These are phyloP conservation scores for Cystobasidium ongulense DNA, from an alignment of 768 basidiomycete species.

Conservation along the genomic window DNA sequence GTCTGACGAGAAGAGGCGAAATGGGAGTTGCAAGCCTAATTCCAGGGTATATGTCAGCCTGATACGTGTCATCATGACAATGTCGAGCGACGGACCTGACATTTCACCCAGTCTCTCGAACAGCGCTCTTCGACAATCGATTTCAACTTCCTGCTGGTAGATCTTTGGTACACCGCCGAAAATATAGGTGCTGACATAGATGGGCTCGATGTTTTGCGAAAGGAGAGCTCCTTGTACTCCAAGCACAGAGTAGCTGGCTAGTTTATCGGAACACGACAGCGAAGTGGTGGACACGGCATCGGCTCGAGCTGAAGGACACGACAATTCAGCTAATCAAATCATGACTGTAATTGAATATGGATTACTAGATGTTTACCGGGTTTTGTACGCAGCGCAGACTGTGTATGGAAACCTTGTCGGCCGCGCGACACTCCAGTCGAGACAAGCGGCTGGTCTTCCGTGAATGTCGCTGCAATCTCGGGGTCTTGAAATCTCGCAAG, in stretches of 20 bases:
- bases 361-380: conserved; percentile 65
- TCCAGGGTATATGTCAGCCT: conserved; percentile 35
- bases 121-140: conserved; percentile 65
- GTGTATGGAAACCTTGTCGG: conserved; percentile 64
- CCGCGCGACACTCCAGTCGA: conserved; percentile 51
- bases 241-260: conserved; percentile 72
- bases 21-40: background rate
- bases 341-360: too few relatives aligned
- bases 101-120: conserved; percentile 51
- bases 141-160: conserved; percentile 48
- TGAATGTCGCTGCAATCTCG: too few relatives aligned
- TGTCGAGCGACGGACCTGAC: conserved; percentile 32
- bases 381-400: conserved; percentile 79
- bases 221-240: conserved; percentile 79
- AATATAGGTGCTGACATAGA: conserved; percentile 61
- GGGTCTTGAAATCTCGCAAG: conserved; percentile 28
- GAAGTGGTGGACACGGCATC: conserved; percentile 73
- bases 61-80: background rate
- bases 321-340: background rate
- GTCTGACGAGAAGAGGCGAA: background rate
- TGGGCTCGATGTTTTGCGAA: conserved; percentile 50
- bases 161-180: conserved; percentile 60
- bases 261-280: conserved; percentile 94
- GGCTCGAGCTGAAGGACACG: conserved; percentile 50
- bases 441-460: background rate